phyloP scores from a whole-genome alignment of 2,329 filamentous ascomycete genomes.

The Verticillium albo-atrum region DNA sequence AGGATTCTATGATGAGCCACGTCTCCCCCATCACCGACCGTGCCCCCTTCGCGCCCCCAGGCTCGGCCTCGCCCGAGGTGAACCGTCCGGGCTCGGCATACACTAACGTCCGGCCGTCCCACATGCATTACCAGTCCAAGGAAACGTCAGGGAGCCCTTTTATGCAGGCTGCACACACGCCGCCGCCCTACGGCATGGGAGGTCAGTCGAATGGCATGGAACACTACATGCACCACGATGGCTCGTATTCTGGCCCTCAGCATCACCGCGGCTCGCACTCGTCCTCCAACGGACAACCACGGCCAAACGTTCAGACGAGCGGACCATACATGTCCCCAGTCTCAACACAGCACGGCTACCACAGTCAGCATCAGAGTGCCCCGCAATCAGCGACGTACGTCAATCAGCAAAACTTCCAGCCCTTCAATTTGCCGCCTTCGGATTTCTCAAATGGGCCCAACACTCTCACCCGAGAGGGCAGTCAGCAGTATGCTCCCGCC shows the following conservation, averaged over 20 bases:
- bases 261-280: slow-evolving; percentile 27
- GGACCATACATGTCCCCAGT: slow-evolving; percentile 50
- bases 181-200: slow-evolving; percentile 27
- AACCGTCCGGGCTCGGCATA: slow-evolving; percentile 39
- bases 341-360: slow-evolving; percentile 43
- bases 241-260: slow-evolving; percentile 25
- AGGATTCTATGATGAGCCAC: slow-evolving; percentile 60
- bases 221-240: slow-evolving; percentile 36
- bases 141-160: slow-evolving; percentile 40
- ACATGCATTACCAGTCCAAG: slow-evolving; percentile 42
- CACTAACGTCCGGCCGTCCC: slow-evolving; percentile 31
- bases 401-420: slow-evolving; percentile 56
- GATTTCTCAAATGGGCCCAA: slow-evolving; percentile 39
- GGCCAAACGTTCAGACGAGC: slow-evolving; percentile 42
- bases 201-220: slow-evolving; percentile 33
- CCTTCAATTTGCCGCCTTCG: slow-evolving; percentile 59
- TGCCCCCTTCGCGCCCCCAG: slow-evolving; percentile 32
- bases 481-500: slow-evolving; percentile 30
- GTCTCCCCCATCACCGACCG: slow-evolving; percentile 38
- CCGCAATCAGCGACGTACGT: slow-evolving; percentile 49
- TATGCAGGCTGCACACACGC: slow-evolving; percentile 39
- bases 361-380: slow-evolving; percentile 39
- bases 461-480: slow-evolving; percentile 23
- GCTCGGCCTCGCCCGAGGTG: slow-evolving; percentile 43
- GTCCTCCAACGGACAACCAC: slow-evolving; percentile 36